phyloP scores from a whole-genome alignment of 495 filamentous ascomycete species.

The Penicillium atrosanguineum region DNA sequence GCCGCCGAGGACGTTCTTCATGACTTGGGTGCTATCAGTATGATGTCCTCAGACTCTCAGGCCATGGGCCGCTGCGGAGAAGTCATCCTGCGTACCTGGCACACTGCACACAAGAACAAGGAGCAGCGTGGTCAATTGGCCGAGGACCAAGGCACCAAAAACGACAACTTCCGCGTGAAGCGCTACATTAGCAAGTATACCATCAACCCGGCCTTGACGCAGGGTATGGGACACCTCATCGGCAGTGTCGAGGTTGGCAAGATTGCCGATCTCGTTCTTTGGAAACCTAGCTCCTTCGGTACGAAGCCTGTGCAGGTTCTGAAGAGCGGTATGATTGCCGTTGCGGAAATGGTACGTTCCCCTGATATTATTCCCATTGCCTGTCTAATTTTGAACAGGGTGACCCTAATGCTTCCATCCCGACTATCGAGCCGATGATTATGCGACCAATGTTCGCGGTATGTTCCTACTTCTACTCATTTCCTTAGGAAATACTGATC shows the following conservation, averaged over 20 bases:
- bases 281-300: slow-evolving; percentile 84
- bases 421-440: slow-evolving; percentile 83
- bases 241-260: slow-evolving; percentile 89
- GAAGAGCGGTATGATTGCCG: slow-evolving; percentile 87
- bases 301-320: slow-evolving; percentile 80
- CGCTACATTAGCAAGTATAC: slow-evolving; percentile 96
- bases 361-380: not conserved
- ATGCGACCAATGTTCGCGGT: slow-evolving; percentile 84
- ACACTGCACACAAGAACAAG: slow-evolving; percentile 98
- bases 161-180: slow-evolving; percentile 92
- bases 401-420: slow-evolving; percentile 91
- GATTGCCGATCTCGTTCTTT: slow-evolving; percentile 87
- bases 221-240: slow-evolving; percentile 89
- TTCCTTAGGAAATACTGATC: not conserved
- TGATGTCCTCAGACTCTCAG: slow-evolving; percentile 97
- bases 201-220: slow-evolving; percentile 90
- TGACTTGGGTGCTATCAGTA: slow-evolving; percentile 92
- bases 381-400: slow-evolving; percentile 50
- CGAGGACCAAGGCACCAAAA: slow-evolving; percentile 77
- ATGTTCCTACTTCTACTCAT: slow-evolving; percentile 17
- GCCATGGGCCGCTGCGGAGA: slow-evolving; percentile 98
- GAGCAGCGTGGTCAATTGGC: slow-evolving; percentile 71
- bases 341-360: slow-evolving; percentile 73
- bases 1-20: slow-evolving; percentile 97
- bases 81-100: slow-evolving; percentile 93